Evolutionary conservation across 2,329 filamentous ascomycete genomes (phyloP).

Genomic region (Fusarium virguliforme): DNA sequence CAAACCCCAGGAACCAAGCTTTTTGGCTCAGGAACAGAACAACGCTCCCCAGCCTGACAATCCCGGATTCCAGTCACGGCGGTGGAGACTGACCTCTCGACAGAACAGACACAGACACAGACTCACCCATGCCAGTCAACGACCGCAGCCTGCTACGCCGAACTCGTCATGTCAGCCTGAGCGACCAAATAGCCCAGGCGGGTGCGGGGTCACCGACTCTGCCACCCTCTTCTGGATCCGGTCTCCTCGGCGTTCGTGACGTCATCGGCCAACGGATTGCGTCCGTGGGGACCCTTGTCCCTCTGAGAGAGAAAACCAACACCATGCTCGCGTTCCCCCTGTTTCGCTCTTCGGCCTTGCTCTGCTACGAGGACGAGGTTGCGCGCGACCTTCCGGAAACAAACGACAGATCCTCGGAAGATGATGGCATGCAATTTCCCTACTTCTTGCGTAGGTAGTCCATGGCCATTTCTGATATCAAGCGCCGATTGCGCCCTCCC

Average conservation of each 20-base stretch:
- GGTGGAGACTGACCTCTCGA: not conserved
- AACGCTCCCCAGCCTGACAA: conserved; percentile 23
- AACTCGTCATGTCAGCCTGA: conserved; percentile 31
- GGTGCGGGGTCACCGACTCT: conserved; percentile 44
- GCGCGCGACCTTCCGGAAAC: conserved; percentile 15
- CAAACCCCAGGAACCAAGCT: conserved; percentile 24
- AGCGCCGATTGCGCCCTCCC: conserved; percentile 16
- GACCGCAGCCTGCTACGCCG: conserved; percentile 37
- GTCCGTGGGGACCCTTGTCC: conserved; percentile 37
- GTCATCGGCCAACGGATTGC: conserved; percentile 45
- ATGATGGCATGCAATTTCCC: conserved; percentile 12
- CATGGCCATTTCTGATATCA: conserved; percentile 3
- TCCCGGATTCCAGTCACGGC: conserved; percentile 18
- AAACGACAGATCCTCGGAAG: conserved; percentile 5
- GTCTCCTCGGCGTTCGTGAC: conserved; percentile 36
- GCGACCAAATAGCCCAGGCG: conserved; percentile 7
- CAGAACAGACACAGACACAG: not conserved
- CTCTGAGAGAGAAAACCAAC: conserved; percentile 6
- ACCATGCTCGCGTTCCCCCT: conserved; percentile 36
- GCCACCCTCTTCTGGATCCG: conserved; percentile 39
- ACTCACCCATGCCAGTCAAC: not conserved
- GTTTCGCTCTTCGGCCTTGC: conserved; percentile 16
- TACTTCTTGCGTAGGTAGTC: not conserved
- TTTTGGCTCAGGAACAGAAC: conserved; percentile 40
- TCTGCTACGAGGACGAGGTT: conserved; percentile 21